Evolutionary conservation across 2,329 filamentous ascomycete genomes (phyloP), one percentile per base, ranked within the genome.

Genomic region (Dactylellina drechsleri): DNA sequence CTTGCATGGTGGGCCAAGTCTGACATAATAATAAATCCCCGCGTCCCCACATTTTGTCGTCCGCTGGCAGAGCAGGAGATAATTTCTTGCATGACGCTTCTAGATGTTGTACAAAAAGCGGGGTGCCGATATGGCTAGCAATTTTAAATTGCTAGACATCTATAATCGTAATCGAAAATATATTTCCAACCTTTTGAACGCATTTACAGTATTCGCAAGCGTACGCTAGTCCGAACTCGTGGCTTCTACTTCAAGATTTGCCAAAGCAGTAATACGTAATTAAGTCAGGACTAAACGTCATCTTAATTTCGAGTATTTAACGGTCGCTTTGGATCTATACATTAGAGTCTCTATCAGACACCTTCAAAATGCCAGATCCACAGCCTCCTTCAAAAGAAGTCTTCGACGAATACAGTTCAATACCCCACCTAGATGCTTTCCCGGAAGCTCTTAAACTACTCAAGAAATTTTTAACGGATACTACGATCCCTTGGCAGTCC

Each of bases 371-470:
- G 70, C 13, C 70, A 10, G 57, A 74, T 13, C 57, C 57, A 7
- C 50, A 68, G 20, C 64, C 64, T 5, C 71, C 71, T 23, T 20
- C 64, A 16, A 12, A 58, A 13, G 28, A 28, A 6, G 58, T 65
- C 18, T 75, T 75, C 45, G 71, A 75, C 26, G 50, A 47, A 16
- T 68, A 68, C 15, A 43, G 43, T 40, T 23, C 40, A 49, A 60
- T 75, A 3, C 31, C 47, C 3, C 71, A 75, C 28, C 71, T 64
- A 47, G 64, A 60, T 40, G 64, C 45, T n/a, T 75, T 68, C 64
- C 71, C 71, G 2, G 40, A 58, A 0, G 71, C 71, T 28, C 36
- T 68, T 10, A 52, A 58, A 3, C 49, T 75, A 7, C 71, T 75
- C 23, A 75, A 75, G 36, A 10, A 60, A 15, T 50, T 68, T 12